Evolutionary conservation across 148 eudicot genomes (phyloP).

Genomic region (Camellia granthamiana): DNA sequence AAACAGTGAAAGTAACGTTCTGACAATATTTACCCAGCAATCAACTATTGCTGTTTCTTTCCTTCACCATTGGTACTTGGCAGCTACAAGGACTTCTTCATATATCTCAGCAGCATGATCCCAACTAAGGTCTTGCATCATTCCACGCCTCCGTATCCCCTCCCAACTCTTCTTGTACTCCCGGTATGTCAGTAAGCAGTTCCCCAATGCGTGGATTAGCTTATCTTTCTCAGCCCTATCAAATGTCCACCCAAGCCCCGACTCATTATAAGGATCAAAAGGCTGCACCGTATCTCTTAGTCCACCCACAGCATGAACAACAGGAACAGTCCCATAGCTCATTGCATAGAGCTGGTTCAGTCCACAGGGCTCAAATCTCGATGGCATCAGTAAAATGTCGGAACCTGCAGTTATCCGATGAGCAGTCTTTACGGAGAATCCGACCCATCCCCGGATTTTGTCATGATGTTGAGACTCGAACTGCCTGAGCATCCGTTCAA

Average conservation of each 20-base stretch:
- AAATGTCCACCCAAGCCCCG: neutral
- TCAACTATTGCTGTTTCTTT: neutral
- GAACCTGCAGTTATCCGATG: conserved; percentile 95
- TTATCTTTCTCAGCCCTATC: neutral
- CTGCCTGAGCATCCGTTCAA: conserved; percentile 74
- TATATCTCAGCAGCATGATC: conserved; percentile 5
- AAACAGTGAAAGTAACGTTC: neutral
- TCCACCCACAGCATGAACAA: conserved; percentile 98
- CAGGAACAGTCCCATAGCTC: conserved; percentile 89
- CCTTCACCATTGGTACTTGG: neutral
- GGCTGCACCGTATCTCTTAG: conserved; percentile 86
- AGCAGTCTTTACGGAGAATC: conserved; percentile 83
- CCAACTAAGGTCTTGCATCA: conserved; percentile 1
- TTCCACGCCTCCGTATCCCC: neutral
- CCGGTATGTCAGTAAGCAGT: conserved; percentile 42
- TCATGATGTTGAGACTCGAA: conserved; percentile 65
- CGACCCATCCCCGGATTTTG: conserved; percentile 81
- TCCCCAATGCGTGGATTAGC: conserved; percentile 49
- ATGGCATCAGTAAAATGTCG: conserved; percentile 92
- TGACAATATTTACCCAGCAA: conserved; percentile 7
- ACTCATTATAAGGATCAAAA: conserved; percentile 58
- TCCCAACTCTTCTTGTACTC: conserved; percentile 15
- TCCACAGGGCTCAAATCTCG: conserved; percentile 98
- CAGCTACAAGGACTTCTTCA: conserved; percentile 21
- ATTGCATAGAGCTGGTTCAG: conserved; percentile 94